These are phyloP conservation scores for Cyberlindnera euphorbiae DNA, from an alignment of 805 yeast genomes.

Conservation along the genomic window DNA sequence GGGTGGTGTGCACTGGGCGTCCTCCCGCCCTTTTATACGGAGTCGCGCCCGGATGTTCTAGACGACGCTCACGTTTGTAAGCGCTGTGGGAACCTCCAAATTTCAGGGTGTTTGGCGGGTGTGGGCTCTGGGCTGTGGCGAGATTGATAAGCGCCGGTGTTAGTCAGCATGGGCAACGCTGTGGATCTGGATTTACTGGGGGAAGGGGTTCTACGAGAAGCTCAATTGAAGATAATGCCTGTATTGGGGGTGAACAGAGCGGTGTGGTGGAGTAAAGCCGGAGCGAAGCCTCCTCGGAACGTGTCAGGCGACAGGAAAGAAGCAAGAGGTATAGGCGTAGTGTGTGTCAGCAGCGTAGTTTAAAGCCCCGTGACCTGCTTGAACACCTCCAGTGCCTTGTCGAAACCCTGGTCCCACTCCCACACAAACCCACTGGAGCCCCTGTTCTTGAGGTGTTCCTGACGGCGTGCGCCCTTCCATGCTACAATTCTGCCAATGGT, in stretches of 20 bases:
- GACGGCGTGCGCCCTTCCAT: conserved; percentile 59
- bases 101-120: too few species aligned
- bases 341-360: not conserved
- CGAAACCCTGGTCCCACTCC: conserved; percentile 91
- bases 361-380: not conserved
- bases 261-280: too few species aligned
- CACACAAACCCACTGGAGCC: conserved; percentile 61
- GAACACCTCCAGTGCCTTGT: conserved; percentile 43
- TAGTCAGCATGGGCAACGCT: not conserved
- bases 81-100: too few species aligned
- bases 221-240: not conserved
- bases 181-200: not conserved
- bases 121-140: not conserved
- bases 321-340: not conserved
- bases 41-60: not conserved
- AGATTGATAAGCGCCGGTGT: not conserved
- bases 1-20: too few species aligned
- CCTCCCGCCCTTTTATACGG: conserved; percentile 1
- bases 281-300: too few species aligned
- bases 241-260: not conserved
- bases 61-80: not conserved
- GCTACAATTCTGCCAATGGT: conserved; percentile 68
- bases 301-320: too few species aligned
- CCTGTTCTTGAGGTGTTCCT: conserved; percentile 52
- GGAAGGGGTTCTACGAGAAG: too few species aligned